Percentiles rank a stretch among this genome's conserved stretches.
Conservation (phyloP, 352 stramenopile species). For the Phytopythium mirpurense region DNA sequence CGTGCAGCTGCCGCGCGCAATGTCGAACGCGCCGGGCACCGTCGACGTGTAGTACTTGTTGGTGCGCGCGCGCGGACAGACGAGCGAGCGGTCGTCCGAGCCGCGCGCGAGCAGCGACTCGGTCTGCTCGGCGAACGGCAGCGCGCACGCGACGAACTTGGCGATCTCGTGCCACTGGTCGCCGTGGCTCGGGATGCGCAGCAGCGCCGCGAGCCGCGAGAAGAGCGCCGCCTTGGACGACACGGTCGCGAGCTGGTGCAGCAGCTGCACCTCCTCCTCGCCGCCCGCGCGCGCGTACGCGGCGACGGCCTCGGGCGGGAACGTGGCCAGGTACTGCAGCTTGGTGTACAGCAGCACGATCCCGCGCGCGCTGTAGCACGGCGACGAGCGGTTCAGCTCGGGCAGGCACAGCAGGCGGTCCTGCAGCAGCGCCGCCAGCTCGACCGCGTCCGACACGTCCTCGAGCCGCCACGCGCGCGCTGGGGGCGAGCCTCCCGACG, state of each 20-base stretch:
- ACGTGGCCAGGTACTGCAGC: conserved; percentile 78
- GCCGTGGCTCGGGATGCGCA: conserved; percentile 68
- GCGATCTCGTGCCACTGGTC: conserved; percentile 74
- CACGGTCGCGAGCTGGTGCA: conserved; percentile 58
- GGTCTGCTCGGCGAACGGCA: conserved; percentile 81
- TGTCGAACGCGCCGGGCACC: conserved; percentile 52
- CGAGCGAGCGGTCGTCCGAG: conserved; percentile 79
- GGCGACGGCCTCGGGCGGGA: conserved; percentile 46
- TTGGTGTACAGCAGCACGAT: conserved; percentile 85
- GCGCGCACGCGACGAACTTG: conserved; percentile 65
- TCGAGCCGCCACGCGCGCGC: conserved; percentile 29
- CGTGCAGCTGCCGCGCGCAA: conserved; percentile 80
- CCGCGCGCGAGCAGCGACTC: conserved; percentile 78
- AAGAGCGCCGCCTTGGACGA: conserved; percentile 53
- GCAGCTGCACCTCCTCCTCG: conserved; percentile 58
- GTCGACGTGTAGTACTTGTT: conserved; percentile 89
- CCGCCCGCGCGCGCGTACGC: conserved; percentile 35
- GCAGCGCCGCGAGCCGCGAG: conserved; percentile 51
- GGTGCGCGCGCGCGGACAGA: conserved; percentile 70
- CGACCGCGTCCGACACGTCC: conserved; percentile 48
- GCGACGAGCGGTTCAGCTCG: conserved; percentile 74
- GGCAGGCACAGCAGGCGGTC: conserved; percentile 68
- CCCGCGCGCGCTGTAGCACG: conserved; percentile 70
- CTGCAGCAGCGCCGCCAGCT: conserved; percentile 60
- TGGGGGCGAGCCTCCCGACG: not conserved